phyloP scores from a whole-genome alignment of 306 rosid species.

The Castanea crenata region DNA sequence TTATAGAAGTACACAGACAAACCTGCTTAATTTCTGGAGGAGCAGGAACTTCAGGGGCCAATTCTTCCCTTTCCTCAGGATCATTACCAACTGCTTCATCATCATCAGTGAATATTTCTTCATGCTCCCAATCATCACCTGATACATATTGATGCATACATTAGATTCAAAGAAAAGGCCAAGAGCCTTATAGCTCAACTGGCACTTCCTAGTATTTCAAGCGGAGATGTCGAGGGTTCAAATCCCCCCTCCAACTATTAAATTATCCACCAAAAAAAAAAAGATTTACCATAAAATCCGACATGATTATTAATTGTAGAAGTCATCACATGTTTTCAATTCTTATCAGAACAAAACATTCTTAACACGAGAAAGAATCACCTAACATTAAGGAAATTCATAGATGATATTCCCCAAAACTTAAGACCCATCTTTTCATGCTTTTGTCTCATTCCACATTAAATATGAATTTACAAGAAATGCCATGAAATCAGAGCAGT shows the following conservation, averaged over 20 bases:
- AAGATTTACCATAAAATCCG: not conserved
- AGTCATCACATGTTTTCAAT: constrained; percentile 11
- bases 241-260: too few relatives aligned
- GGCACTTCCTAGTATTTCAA: too few relatives aligned
- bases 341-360: not conserved
- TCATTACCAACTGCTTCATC: constrained; percentile 94
- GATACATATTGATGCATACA: constrained; percentile 15
- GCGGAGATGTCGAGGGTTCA: too few relatives aligned
- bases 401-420: not conserved
- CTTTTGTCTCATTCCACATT: not conserved
- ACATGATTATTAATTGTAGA: not conserved
- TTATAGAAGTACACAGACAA: constrained; percentile 1
- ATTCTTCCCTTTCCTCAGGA: constrained; percentile 93
- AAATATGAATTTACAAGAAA: not conserved
- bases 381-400: not conserved
- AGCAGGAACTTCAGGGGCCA: constrained; percentile 95
- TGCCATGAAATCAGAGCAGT: not conserved
- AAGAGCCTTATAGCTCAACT: too few relatives aligned
- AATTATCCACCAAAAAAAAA: too few relatives aligned
- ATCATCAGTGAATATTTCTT: constrained; percentile 94
- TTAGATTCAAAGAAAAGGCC: not conserved
- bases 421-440: not conserved
- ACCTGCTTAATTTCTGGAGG: constrained; percentile 99
- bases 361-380: not conserved
- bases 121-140: constrained; percentile 99